Evolutionary conservation across 1,284 basidiomycete genomes (phyloP).

Genomic region (Cryptococcus hybrid): DNA sequence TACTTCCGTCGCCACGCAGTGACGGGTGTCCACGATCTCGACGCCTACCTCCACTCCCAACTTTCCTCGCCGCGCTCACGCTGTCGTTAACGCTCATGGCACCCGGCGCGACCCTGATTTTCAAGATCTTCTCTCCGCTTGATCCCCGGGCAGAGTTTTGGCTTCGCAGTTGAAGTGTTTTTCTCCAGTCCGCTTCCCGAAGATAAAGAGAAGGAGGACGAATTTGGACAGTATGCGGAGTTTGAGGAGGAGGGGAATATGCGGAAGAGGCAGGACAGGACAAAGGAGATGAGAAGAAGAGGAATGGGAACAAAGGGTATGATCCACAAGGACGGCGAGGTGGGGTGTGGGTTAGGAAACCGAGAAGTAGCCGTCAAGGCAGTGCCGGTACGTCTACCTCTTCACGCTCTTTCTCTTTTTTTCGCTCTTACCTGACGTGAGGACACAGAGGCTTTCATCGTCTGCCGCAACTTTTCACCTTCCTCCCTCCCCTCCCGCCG

Average conservation of each 20-base stretch:
- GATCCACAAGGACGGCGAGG: slow-evolving; percentile 40
- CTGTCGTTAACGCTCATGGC: slow-evolving; percentile 57
- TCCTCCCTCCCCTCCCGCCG: slow-evolving; percentile 33
- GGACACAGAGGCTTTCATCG: slow-evolving; percentile 56
- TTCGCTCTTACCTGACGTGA: neutral
- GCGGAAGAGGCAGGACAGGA: neutral
- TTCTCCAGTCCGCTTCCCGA: slow-evolving; percentile 47
- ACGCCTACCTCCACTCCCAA: slow-evolving; percentile 59
- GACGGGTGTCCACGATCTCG: slow-evolving; percentile 59
- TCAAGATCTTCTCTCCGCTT: slow-evolving; percentile 57
- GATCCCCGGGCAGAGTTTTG: slow-evolving; percentile 52
- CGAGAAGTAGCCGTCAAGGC: slow-evolving; percentile 49
- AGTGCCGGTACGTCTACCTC: slow-evolving; percentile 43
- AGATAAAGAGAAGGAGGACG: slow-evolving; percentile 8
- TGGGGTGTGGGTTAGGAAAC: slow-evolving; percentile 51
- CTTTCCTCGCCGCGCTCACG: slow-evolving; percentile 57
- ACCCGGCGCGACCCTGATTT: slow-evolving; percentile 55
- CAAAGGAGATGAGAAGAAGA: neutral
- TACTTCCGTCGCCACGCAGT: slow-evolving; percentile 36
- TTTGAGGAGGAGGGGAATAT: slow-evolving; percentile 27
- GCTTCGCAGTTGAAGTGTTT: slow-evolving; percentile 52
- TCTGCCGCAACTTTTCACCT: slow-evolving; percentile 54
- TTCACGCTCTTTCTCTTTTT: neutral
- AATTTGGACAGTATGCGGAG: slow-evolving; percentile 25
- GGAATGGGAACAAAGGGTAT: slow-evolving; percentile 25